Evolutionary conservation across 2,329 filamentous ascomycete genomes (phyloP).

Genomic region (Periconia digitata): DNA sequence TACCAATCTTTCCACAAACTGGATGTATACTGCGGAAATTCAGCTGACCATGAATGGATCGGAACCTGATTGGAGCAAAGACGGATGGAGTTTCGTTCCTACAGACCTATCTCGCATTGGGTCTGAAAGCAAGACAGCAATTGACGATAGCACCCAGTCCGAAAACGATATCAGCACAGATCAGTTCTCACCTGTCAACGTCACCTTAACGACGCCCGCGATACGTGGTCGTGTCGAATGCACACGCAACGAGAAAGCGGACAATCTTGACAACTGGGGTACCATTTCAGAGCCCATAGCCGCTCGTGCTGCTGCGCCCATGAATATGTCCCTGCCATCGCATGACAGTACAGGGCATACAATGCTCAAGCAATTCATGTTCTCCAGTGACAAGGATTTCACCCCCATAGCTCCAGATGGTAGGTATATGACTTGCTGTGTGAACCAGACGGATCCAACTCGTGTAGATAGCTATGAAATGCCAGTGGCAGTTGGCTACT

Average conservation of each 20-base stretch:
- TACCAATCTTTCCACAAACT: slow-evolving; percentile 18
- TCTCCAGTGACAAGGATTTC: background rate
- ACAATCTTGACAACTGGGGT: too few relatives aligned
- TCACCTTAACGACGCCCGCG: slow-evolving; percentile 9
- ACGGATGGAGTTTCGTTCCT: slow-evolving; percentile 28
- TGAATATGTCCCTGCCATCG: too few relatives aligned
- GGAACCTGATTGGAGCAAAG: slow-evolving; percentile 20
- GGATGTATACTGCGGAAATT: slow-evolving; percentile 22
- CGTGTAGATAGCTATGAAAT: background rate
- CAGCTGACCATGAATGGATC: slow-evolving; percentile 18
- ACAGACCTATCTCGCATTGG: slow-evolving; percentile 5
- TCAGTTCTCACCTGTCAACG: slow-evolving; percentile 6
- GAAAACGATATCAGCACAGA: background rate
- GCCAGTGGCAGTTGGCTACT: slow-evolving; percentile 9
- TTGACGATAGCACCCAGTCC: background rate
- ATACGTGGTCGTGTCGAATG: slow-evolving; percentile 16
- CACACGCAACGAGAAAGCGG: slow-evolving; percentile 1
- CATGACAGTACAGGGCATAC: too few relatives aligned
- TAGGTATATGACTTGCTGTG: slow-evolving; percentile 3
- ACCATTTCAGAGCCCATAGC: too few relatives aligned
- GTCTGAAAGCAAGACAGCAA: too few relatives aligned
- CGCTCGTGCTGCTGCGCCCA: too few relatives aligned
- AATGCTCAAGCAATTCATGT: background rate
- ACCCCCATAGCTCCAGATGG: slow-evolving; percentile 1
- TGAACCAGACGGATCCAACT: slow-evolving; percentile 3